phyloP scores from a whole-genome alignment of 1,284 basidiomycete species.

The Marasmius sp. region DNA sequence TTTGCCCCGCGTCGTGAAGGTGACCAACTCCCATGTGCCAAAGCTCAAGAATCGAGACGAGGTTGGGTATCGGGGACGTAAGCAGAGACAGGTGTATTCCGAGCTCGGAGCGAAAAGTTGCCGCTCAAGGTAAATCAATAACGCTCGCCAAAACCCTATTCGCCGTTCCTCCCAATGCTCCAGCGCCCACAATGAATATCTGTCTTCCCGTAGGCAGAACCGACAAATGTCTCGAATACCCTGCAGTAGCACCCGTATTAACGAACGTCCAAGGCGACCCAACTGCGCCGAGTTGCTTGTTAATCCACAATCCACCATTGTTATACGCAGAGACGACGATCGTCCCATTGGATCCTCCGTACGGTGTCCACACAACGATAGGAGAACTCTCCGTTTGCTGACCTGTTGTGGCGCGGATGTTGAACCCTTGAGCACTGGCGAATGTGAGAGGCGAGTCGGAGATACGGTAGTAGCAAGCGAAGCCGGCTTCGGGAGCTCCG shows the following conservation, averaged over 20 bases:
- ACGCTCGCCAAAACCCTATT: slow-evolving; percentile 4
- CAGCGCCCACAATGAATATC: slow-evolving; percentile 14
- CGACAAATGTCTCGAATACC: slow-evolving; percentile 13
- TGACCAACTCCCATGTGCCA: no score
- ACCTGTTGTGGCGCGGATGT: slow-evolving; percentile 22
- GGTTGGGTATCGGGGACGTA: no score
- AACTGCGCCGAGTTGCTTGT: slow-evolving; percentile 15
- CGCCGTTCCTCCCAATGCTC: slow-evolving; percentile 11
- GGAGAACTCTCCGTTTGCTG: slow-evolving; percentile 26
- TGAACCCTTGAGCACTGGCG: slow-evolving; percentile 8
- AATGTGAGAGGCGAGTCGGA: slow-evolving; percentile 16
- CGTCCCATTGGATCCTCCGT: slow-evolving; percentile 28
- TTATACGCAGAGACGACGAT: slow-evolving; percentile 29
- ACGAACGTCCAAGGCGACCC: slow-evolving; percentile 16
- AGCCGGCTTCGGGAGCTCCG: slow-evolving; percentile 20
- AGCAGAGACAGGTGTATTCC: no score
- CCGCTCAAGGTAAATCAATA: background rate
- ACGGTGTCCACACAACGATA: slow-evolving; percentile 28
- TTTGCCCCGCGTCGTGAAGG: no score
- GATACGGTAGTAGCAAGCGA: slow-evolving; percentile 15
- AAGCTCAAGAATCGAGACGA: no score
- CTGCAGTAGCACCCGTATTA: slow-evolving; percentile 8
- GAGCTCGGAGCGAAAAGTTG: background rate
- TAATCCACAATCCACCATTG: slow-evolving; percentile 17
- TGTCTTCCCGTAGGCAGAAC: slow-evolving; percentile 12